phyloP scores from a whole-genome alignment of 2,329 filamentous ascomycete genomes.

The Talaromyces amestolkiae region DNA sequence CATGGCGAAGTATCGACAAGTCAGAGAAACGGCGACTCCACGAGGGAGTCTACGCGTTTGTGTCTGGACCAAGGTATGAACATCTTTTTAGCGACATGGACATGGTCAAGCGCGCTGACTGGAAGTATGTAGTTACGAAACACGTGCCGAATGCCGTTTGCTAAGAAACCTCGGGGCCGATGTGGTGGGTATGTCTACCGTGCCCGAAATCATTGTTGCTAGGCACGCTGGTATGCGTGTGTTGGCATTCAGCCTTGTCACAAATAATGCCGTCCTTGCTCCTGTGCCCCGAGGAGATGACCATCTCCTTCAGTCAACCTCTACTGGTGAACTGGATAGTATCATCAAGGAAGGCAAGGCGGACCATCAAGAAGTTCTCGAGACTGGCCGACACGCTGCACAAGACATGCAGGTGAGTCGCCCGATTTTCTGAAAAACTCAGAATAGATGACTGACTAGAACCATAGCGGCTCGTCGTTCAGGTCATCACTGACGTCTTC shows the following conservation, averaged over 20 bases:
- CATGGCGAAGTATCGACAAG: constrained; percentile 53
- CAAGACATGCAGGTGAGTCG: constrained; percentile 59
- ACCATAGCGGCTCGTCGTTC: constrained; percentile 37
- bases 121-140: constrained; percentile 56
- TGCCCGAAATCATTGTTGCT: constrained; percentile 66
- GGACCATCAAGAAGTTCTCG: constrained; percentile 64
- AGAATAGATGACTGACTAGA: constrained; percentile 23
- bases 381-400: constrained; percentile 59
- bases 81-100: neutral
- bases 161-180: constrained; percentile 61
- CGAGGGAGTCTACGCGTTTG: constrained; percentile 66
- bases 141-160: constrained; percentile 63
- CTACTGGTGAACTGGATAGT: constrained; percentile 51
- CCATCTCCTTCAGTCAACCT: constrained; percentile 51
- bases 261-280: constrained; percentile 62
- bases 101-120: constrained; percentile 18
- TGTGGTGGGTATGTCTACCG: constrained; percentile 69
- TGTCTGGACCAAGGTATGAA: constrained; percentile 59
- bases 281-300: constrained; percentile 60
- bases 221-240: constrained; percentile 63
- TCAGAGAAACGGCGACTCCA: constrained; percentile 53
- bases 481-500: constrained; percentile 33
- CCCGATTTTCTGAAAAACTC: neutral
- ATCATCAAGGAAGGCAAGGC: constrained; percentile 60
- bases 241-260: constrained; percentile 64